A percentile compares a stretch with the other conserved stretches of the same genome.
phyloP scores from a whole-genome alignment of 306 rosid genomes.

The Pterocarpus santalinus region DNA sequence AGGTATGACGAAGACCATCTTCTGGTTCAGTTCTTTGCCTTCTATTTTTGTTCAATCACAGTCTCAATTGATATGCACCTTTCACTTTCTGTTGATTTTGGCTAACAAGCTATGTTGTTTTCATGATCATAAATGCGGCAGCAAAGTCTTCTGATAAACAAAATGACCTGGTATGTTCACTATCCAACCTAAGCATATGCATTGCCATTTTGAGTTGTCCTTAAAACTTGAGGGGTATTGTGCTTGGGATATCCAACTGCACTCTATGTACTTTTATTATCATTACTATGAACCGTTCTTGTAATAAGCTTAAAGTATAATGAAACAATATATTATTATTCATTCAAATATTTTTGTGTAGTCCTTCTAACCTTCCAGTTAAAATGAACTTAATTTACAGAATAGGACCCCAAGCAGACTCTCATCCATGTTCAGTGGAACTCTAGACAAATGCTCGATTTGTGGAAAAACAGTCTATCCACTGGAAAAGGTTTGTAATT shows the following conservation, averaged over 20 bases:
- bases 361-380: constrained; percentile 2
- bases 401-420: constrained; percentile 75
- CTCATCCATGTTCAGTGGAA: constrained; percentile 88
- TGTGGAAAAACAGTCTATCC: constrained; percentile 97
- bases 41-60: not conserved
- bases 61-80: not conserved
- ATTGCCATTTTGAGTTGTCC: not conserved
- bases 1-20: constrained; percentile 44
- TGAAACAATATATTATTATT: constrained; percentile 13
- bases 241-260: not conserved
- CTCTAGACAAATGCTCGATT: constrained; percentile 88
- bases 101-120: constrained; percentile 46
- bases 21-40: not conserved
- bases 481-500: constrained; percentile 78
- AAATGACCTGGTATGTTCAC: constrained; percentile 65
- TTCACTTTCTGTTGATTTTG: constrained; percentile 15
- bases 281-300: not conserved
- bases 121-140: constrained; percentile 46
- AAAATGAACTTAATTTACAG: constrained; percentile 50
- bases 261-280: not conserved
- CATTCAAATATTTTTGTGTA: not conserved
- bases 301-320: not conserved
- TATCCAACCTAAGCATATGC: constrained; percentile 35
- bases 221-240: constrained; percentile 48
- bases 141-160: constrained; percentile 76